phyloP scores from a whole-genome alignment of 345 rosid genomes.

The Eucalyptus cloeziana region DNA sequence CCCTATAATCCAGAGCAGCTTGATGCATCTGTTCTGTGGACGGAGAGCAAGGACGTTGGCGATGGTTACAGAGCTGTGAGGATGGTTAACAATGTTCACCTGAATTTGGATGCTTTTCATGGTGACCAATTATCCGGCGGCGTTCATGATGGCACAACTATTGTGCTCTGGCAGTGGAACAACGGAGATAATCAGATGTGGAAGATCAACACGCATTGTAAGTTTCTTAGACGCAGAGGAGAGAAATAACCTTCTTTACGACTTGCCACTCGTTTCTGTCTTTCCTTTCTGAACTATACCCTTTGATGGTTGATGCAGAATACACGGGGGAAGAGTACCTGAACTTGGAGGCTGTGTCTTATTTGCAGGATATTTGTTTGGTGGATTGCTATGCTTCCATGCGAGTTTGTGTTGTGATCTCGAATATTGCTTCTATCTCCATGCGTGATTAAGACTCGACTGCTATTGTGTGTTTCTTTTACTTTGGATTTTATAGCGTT shows the following conservation, averaged over 20 bases:
- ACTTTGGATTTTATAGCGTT: neutral
- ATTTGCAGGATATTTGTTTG: neutral
- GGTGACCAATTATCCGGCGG: conserved; percentile 69
- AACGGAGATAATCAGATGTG: conserved; percentile 83
- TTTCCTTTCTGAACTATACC: neutral
- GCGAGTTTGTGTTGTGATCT: neutral
- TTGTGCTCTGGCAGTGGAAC: conserved; percentile 84
- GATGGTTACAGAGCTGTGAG: conserved; percentile 39
- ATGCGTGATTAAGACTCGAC: neutral
- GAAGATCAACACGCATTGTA: conserved; percentile 24
- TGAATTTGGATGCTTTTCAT: conserved; percentile 75
- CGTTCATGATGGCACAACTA: conserved; percentile 55
- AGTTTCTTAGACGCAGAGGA: neutral
- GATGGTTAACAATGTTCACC: conserved; percentile 58
- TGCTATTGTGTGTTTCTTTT: neutral
- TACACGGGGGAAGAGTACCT: neutral
- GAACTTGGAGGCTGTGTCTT: neutral
- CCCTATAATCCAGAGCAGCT: conserved; percentile 44
- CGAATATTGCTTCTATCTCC: neutral
- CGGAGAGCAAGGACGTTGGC: conserved; percentile 48
- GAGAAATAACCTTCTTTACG: neutral
- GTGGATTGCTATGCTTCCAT: neutral
- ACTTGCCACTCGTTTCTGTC: neutral
- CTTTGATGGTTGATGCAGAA: neutral
- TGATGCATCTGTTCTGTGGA: conserved; percentile 67